Conservation (phyloP, 1,284 basidiomycete genomes). For the Cryptococcus wingfieldii region DNA sequence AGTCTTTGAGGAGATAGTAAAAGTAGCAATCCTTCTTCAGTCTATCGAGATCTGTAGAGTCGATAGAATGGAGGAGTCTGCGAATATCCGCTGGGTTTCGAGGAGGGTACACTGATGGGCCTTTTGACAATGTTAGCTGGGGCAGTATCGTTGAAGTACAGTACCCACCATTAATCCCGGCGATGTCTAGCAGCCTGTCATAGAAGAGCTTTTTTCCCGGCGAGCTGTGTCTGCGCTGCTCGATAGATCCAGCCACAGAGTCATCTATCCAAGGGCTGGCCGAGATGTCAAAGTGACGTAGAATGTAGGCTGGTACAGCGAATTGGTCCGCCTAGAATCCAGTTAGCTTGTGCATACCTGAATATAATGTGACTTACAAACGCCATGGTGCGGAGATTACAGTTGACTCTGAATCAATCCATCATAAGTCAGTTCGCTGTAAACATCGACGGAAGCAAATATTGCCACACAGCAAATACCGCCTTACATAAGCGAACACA, state of each 20-base stretch:
- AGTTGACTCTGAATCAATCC: no score
- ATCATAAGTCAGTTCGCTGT: background rate
- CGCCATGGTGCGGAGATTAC: no score
- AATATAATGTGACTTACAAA: no score
- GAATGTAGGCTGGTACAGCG: slow-evolving; percentile 28
- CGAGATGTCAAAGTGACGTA: slow-evolving; percentile 40
- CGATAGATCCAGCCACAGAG: slow-evolving; percentile 7
- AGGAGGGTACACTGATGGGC: slow-evolving; percentile 36
- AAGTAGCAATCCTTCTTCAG: slow-evolving; percentile 42
- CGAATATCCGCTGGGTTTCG: slow-evolving; percentile 30
- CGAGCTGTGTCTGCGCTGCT: slow-evolving; percentile 10
- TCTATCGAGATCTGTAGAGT: slow-evolving; percentile 26
- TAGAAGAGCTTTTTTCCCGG: slow-evolving; percentile 35
- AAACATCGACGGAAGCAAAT: background rate
- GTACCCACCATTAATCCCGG: slow-evolving; percentile 30
- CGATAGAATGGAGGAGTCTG: slow-evolving; percentile 32
- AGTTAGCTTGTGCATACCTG: no score
- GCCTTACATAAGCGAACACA: background rate
- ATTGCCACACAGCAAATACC: no score
- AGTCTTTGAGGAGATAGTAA: slow-evolving; percentile 41
- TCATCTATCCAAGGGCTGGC: slow-evolving; percentile 25
- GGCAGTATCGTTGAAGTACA: background rate
- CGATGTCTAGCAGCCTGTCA: slow-evolving; percentile 34
- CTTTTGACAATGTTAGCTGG: slow-evolving; percentile 7
- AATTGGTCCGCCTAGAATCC: slow-evolving; percentile 24